Evolutionary conservation across 2,329 filamentous ascomycete species (phyloP).

Genomic region (Lachnellula occidentalis): DNA sequence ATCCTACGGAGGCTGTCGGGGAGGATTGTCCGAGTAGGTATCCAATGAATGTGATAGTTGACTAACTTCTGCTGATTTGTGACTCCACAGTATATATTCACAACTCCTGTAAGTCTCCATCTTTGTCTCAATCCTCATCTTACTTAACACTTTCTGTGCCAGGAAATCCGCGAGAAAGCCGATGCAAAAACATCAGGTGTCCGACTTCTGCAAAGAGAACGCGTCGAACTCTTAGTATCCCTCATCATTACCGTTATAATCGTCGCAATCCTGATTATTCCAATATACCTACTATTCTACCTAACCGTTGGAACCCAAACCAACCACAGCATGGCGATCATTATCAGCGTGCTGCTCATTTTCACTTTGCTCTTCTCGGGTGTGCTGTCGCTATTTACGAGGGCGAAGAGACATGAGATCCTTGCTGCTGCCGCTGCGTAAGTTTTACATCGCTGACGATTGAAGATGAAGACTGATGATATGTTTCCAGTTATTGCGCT

Average conservation of each 20-base stretch:
- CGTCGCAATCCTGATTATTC: no score
- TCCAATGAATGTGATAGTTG: not conserved
- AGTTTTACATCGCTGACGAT: not conserved
- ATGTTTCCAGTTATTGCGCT: conserved; percentile 15
- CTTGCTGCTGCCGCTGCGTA: conserved; percentile 26
- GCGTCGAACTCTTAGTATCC: not conserved
- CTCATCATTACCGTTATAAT: no score
- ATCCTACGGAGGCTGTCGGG: conserved; percentile 14
- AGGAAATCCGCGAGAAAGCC: not conserved
- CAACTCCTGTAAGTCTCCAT: not conserved
- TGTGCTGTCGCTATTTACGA: conserved; percentile 18
- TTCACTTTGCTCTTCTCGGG: conserved; percentile 21
- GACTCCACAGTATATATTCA: not conserved
- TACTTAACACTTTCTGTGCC: not conserved
- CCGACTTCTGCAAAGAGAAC: not conserved
- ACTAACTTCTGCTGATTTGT: not conserved
- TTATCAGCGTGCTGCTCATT: conserved; percentile 18
- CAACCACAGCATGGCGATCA: not conserved
- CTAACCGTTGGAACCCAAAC: no score
- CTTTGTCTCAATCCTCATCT: not conserved
- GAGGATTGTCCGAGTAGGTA: conserved; percentile 10
- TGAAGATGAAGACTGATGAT: not conserved
- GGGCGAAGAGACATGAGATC: conserved; percentile 24
- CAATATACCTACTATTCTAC: no score
- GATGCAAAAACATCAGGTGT: not conserved